Percentiles rank a stretch among this genome's conserved stretches.
Conservation (phyloP, 1,284 basidiomycete species). For the Inonotus hispidus region DNA sequence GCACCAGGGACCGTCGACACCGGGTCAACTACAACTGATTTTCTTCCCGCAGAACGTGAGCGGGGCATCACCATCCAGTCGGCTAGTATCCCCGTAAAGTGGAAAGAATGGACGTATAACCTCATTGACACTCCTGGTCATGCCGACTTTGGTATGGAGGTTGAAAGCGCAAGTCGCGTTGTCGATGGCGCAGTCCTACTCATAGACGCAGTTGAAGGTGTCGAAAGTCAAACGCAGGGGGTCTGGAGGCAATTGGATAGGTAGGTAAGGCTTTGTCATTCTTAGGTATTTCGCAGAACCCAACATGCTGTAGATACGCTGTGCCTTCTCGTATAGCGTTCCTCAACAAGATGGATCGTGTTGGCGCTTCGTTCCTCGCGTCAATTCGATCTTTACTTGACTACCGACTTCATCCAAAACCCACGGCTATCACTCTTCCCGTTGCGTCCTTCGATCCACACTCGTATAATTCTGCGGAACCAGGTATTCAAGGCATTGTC, state of each 20-base stretch:
- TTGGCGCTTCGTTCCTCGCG: conserved; percentile 71
- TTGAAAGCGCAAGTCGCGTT: conserved; percentile 86
- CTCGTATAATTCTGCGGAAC: conserved; percentile 65
- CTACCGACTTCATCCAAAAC: conserved; percentile 71
- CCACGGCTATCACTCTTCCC: conserved; percentile 72
- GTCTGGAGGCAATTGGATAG: conserved; percentile 84
- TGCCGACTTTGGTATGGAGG: conserved; percentile 93
- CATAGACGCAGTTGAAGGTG: conserved; percentile 87
- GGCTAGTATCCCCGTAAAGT: conserved; percentile 86
- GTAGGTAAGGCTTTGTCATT: conserved; percentile 31
- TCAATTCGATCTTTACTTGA: conserved; percentile 68
- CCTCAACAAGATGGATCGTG: conserved; percentile 84
- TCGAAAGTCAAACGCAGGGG: conserved; percentile 84
- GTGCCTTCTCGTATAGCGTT: conserved; percentile 78
- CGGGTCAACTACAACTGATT: conserved; percentile 88
- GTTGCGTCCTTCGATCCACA: conserved; percentile 62
- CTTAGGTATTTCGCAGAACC: not conserved
- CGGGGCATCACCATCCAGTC: conserved; percentile 90
- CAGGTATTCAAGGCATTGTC: conserved; percentile 71
- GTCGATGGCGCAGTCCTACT: conserved; percentile 86
- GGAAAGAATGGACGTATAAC: conserved; percentile 81
- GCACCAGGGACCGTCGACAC: conserved; percentile 80
- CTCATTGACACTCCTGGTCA: conserved; percentile 90
- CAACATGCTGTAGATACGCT: conserved; percentile 49
- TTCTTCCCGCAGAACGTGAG: conserved; percentile 83